Percentiles rank a stretch among this genome's conserved stretches.
Conservation (phyloP, 2,329 filamentous ascomycete genomes). For the Colletotrichum sp. region DNA sequence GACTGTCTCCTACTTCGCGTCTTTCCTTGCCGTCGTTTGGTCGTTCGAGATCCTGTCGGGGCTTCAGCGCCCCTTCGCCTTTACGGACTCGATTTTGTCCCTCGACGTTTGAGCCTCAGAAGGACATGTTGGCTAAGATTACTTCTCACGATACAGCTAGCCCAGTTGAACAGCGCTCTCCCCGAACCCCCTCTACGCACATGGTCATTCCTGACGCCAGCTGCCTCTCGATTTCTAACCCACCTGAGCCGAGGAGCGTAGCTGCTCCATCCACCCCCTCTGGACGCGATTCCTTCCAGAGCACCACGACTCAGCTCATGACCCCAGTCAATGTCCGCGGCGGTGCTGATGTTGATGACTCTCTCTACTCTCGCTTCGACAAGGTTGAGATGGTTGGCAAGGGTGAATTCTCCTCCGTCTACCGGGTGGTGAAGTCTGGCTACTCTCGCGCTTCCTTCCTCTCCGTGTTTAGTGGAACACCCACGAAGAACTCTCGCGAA, state of each 20-base stretch:
- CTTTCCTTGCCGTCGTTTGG: constrained; percentile 43
- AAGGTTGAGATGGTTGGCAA: constrained; percentile 81
- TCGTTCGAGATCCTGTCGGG: constrained; percentile 32
- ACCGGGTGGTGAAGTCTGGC: constrained; percentile 66
- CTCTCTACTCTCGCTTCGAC: constrained; percentile 77
- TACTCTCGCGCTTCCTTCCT: constrained; percentile 28
- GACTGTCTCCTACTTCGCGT: constrained; percentile 34
- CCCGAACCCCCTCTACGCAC: constrained; percentile 80
- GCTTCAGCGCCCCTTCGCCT: constrained; percentile 39
- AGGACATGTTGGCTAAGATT: constrained; percentile 58
- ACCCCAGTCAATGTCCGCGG: constrained; percentile 74
- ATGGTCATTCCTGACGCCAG: constrained; percentile 81
- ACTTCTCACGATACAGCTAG: constrained; percentile 60
- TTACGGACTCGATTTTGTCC: constrained; percentile 30
- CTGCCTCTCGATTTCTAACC: constrained; percentile 79
- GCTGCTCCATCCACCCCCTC: constrained; percentile 76
- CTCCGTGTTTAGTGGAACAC: constrained; percentile 47
- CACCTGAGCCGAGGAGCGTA: constrained; percentile 39
- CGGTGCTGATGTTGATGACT: constrained; percentile 74
- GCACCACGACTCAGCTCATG: constrained; percentile 60
- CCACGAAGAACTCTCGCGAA: constrained; percentile 53
- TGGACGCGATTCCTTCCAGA: constrained; percentile 54
- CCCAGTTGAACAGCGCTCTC: constrained; percentile 67
- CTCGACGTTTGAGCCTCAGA: constrained; percentile 33
- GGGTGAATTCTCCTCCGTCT: constrained; percentile 94